Evolutionary conservation across 2,329 filamentous ascomycete genomes (phyloP).

Genomic region (Fusarium siculi): DNA sequence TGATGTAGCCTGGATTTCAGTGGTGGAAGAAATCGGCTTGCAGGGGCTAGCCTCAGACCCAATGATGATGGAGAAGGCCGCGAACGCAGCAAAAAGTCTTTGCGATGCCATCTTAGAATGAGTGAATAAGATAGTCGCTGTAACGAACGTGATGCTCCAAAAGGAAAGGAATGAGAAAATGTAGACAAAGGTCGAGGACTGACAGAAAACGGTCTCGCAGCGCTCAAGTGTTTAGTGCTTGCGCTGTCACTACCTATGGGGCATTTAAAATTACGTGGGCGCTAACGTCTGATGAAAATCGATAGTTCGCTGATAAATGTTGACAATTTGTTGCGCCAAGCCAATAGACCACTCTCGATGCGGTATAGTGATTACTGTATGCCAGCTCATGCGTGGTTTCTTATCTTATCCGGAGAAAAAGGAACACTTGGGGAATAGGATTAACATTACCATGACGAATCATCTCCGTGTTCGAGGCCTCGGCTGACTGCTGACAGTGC

Average conservation of each 20-base stretch:
- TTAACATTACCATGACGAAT: not conserved
- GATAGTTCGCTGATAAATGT: not conserved
- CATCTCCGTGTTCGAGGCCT: not conserved
- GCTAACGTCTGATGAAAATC: not conserved
- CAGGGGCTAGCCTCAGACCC: not conserved
- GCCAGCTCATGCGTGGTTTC: not conserved
- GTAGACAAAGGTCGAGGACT: not conserved
- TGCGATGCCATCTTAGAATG: not conserved
- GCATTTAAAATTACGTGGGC: not conserved
- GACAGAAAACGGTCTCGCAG: not conserved
- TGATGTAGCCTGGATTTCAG: not conserved
- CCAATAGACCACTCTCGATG: not conserved
- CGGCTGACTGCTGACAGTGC: too few relatives aligned
- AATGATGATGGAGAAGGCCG: not conserved
- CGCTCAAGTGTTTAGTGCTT: not conserved
- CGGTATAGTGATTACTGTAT: not conserved
- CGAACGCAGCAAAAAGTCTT: not conserved
- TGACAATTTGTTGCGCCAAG: not conserved
- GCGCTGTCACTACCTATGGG: not conserved
- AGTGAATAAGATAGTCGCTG: not conserved
- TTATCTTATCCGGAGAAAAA: not conserved
- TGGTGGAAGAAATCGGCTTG: not conserved
- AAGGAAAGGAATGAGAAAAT: not conserved
- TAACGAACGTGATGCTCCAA: not conserved
- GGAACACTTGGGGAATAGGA: not conserved